Base-by-base conservation (phyloP, 2,329 filamentous ascomycete genomes). In the Colletotrichum sp. region DNA sequence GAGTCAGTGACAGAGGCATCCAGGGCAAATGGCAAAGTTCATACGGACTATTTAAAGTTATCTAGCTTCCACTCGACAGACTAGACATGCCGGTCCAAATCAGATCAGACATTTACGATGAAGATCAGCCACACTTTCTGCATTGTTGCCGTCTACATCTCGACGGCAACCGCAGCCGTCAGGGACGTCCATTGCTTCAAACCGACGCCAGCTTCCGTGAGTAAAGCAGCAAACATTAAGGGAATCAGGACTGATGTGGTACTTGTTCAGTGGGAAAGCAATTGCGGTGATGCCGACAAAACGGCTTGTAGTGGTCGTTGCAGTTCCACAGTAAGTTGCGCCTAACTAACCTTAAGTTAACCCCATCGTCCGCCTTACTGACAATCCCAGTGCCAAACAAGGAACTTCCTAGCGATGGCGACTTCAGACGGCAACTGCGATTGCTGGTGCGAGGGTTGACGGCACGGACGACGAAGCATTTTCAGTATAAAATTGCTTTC, bases 261-360 rank as follows among this genome's bases (percentile, higher is more conserved):
- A 13, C 4, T 0, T 52, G 6, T 52, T 12, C 6, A 52, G 44
- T 52, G 44, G 44, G 6, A 21, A 52, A 52, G 44, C n/a, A 52
- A 52, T 52, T 52, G 44, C 44, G 44, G n/a, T 13, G 44, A 52
- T 52, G 44, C 44, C 44, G 44, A 52, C 1, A 52, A 52, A 0
- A 21, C n/a, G 44, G n/a, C 44, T 21, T 52, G n/a, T 0, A 52
- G n/a, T 52, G 44, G n/a, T 13, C n/a, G n/a, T 52, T 52, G 44
- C 44, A 52, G n/a, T 21, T 21, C 44, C 44, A 52, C n/a, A 1
- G n/a, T 52, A 21, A 21, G 44, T 4, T 21, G 18, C 9, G 44
- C 44, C 44, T n/a, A 0, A n/a, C 1, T 12, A 10, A n/a, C 5
- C 9, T 49, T 49, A 0, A 49, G 18, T 49, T 49, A 5, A 2